Evolutionary conservation across 2,329 filamentous ascomycete genomes (phyloP), one percentile per base, ranked within the genome.

Genomic region (Aspergillus neoniger): DNA sequence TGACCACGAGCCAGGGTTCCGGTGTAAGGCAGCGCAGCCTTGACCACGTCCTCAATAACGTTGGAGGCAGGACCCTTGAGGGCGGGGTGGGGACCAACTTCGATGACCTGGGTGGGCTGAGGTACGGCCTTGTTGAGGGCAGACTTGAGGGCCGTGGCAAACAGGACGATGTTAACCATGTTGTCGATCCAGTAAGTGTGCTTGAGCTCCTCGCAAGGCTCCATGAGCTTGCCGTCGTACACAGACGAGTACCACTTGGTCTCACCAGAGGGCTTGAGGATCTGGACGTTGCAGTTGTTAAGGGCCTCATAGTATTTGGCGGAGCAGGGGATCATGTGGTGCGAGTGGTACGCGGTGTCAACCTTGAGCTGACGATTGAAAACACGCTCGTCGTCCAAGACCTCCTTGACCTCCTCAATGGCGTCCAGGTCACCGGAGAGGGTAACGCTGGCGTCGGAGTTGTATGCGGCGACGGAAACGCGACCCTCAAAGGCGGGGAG

Each of bases 281-380:
- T 36, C 32, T 36, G 32, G 10, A 36, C 12, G 10, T 36, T 36
- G 32, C 32, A 36, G 38, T 41, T 41, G 38, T 17, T n/a, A 7
- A 41, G 38, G 0, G 15, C 38, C n/a, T n/a, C 3, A 52, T 21
- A 17, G 38, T 7, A 53, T 1, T 52, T 50, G 5, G 61, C 61
- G 0, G 68, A 64, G 47, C 70, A 70, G 2, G 59, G 48, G 39
- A 60, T 1, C 76, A 80, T 79, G 55, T 80, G 77, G 25, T 70
- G 69, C 0, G 76, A 77, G 61, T 82, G 79, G 55, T 80, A 82
- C 0, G 80, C 79, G 4, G 61, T 72, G 21, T 77, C 73, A 4
- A 81, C 77, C 14, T 54, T 59, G 12, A 69, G 53, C 36, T 19
- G 28, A 6, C 65, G 57, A 5, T 39, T 28, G 39, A 65, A 67